phyloP scores from a whole-genome alignment of 139 green algal genomes.

The Coelastrella sp. region DNA sequence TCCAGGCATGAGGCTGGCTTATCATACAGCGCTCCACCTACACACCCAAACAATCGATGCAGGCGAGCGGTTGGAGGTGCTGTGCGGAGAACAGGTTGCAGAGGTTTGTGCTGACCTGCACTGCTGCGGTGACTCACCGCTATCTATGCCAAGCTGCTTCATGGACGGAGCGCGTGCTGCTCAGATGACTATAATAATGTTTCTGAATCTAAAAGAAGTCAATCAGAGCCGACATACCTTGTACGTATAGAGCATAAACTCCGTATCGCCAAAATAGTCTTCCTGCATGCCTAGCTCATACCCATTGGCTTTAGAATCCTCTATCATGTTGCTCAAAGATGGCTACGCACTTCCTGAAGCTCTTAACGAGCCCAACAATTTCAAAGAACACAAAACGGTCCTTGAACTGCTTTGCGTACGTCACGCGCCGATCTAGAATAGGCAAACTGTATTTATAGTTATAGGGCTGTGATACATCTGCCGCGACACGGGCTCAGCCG shows the following conservation, averaged over 20 bases:
- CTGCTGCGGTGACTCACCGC: background rate
- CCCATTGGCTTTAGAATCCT: background rate
- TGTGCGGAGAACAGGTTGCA: too few relatives aligned
- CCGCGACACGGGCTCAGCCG: too few relatives aligned
- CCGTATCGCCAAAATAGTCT: background rate
- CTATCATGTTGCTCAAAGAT: background rate
- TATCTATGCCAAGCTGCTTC: background rate
- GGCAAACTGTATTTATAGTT: too few relatives aligned
- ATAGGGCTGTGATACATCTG: too few relatives aligned
- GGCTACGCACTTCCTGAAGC: background rate
- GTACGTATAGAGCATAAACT: slow-evolving; percentile 5
- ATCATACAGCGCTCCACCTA: slow-evolving; percentile 34
- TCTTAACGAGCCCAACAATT: background rate
- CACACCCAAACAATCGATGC: background rate
- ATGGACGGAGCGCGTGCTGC: background rate
- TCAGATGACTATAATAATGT: background rate
- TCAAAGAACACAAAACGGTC: too few relatives aligned
- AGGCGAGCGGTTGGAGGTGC: background rate
- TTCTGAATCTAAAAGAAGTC: background rate
- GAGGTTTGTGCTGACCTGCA: background rate
- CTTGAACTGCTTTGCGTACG: background rate
- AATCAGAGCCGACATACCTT: background rate
- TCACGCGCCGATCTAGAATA: too few relatives aligned
- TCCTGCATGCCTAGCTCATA: background rate
- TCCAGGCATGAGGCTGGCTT: background rate